Evolutionary conservation across 2,329 filamentous ascomycete genomes (phyloP), one percentile per base, ranked within the genome.

Genomic region (Onygena corvina): DNA sequence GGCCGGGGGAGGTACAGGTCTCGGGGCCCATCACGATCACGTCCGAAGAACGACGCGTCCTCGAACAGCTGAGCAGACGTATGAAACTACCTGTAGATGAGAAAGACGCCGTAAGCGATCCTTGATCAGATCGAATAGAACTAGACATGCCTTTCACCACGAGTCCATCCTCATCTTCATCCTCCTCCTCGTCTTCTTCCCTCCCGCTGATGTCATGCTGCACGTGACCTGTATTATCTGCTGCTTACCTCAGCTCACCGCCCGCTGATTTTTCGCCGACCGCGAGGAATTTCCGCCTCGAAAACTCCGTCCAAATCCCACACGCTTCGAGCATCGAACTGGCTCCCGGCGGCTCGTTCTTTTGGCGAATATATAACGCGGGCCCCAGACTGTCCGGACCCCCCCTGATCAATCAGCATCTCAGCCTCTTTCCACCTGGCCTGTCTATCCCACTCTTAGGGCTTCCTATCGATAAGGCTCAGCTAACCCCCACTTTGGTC

Each of bases 391-490:
- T 25, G 21, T 20, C 38, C 16, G 23, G 38, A 42, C 4, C 20
- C 40, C 16, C 42, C 30, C 14, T 2, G 1, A 46, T 6, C 42
- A 11, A n/a, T 21, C 30, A 31, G 7, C n/a, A n/a, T n/a, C n/a
- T n/a, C n/a, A n/a, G n/a, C n/a, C 16, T 14, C 11, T 27, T 25
- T 20, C 2, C 11, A 4, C 9, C 20, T 23, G 4, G 12, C n/a
- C 12, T 9, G 18, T 47, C 33, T 44, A 52, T 40, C 54, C 54
- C 54, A 54, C 54, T 48, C 20, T 56, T 55, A 55, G 54, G 54
- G 50, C 52, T 53, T 56, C 56, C 58, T 66, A 67, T 69, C 65
- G 65, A 68, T 68, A 69, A 68, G 65, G 62, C 51, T 46, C 60
- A 58, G 60, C 14, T 25, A 59, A 57, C 53, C 52, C 53, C 52